Evolutionary conservation across 495 filamentous ascomycete species (phyloP), one percentile per base, ranked within the genome.

Genomic region (Penicillium roqueforti): DNA sequence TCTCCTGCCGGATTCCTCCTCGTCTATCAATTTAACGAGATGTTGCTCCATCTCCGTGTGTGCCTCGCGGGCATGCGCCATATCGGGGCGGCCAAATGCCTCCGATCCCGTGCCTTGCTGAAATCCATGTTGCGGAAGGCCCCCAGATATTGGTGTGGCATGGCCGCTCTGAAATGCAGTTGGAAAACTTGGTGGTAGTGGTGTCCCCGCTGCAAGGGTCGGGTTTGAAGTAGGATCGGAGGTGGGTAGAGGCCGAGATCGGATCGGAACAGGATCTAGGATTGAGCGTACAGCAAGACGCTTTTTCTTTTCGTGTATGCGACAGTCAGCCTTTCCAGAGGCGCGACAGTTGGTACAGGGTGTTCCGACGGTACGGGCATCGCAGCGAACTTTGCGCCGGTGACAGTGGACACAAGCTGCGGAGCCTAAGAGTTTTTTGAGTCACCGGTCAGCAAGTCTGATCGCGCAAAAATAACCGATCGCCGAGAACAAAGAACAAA

Each of bases 291-390:
- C 68, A 18, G 70, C 69, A 40, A 75, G 60, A 16, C 73, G 70
- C 51, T 76, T 77, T 55, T 75, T 76, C 62, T 77, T 77, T 54
- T 77, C 75, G 51, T 77, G 75, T 38, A 77, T 75, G 37, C 68
- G 73, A 41, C 75, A 77, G 55, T 77, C 75, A n/a, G 58, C 32
- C 53, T 74, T 77, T 39, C 73, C 73, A 36, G 72, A 72, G 31
- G 70, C 65, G 45, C 72, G 73, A 56, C 75, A 77, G 54, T 77
- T 76, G 32, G 73, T 72, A 53, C 75, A 77, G 5, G 75, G 75
- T 3, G 71, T 54, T 37, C 75, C 75, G 43, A 77, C 73, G 13
- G 68, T 28, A 45, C 73, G 73, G 38, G 75, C 73, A 63, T 77
- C 75, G 47, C 75, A 77, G 59, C 73, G 73, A 46, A 77, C 73